These are phyloP conservation scores for Colletotrichum echinochloae DNA, from an alignment of 2,329 filamentous ascomycete species.

Conservation along the genomic window DNA sequence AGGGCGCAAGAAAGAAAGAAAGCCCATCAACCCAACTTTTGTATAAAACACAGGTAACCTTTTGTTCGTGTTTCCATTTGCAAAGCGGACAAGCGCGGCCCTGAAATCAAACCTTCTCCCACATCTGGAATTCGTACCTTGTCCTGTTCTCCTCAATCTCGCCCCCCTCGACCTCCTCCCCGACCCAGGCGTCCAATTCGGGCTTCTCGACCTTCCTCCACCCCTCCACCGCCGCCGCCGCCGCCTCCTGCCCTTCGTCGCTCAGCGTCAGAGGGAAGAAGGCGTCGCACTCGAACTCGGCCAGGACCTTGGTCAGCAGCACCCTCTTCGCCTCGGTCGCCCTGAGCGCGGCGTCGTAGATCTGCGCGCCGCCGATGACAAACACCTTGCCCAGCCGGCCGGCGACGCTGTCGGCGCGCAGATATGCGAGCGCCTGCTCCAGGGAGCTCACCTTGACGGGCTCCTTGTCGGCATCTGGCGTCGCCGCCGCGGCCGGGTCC, in stretches of 20 bases:
- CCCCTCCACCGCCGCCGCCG: conserved; percentile 41
- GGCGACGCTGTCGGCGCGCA: conserved; percentile 51
- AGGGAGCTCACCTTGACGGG: conserved; percentile 70
- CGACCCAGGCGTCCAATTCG: conserved; percentile 72
- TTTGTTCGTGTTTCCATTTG: background rate
- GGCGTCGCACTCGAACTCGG: conserved; percentile 82
- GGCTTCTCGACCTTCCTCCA: conserved; percentile 49
- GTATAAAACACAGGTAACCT: background rate
- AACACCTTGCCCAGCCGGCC: conserved; percentile 71
- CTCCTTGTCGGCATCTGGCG: conserved; percentile 51
- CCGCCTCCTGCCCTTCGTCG: conserved; percentile 47
- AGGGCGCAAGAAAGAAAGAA: background rate
- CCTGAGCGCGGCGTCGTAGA: conserved; percentile 80
- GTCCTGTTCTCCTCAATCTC: conserved; percentile 73
- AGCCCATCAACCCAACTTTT: background rate
- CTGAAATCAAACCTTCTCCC: conserved; percentile 63
- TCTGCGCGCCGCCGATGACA: conserved; percentile 89
- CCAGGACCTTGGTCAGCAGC: conserved; percentile 74
- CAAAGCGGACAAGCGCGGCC: background rate
- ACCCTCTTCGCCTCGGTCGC: conserved; percentile 70
- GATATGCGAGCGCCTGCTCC: conserved; percentile 65
- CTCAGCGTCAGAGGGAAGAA: conserved; percentile 74
- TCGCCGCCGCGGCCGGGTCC: conserved; percentile 21
- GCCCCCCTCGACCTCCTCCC: conserved; percentile 70
- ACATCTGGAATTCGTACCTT: conserved; percentile 79